These are phyloP conservation scores for Aureobasidium vineae DNA, from an alignment of 2,329 filamentous ascomycete genomes.

Conservation along the genomic window DNA sequence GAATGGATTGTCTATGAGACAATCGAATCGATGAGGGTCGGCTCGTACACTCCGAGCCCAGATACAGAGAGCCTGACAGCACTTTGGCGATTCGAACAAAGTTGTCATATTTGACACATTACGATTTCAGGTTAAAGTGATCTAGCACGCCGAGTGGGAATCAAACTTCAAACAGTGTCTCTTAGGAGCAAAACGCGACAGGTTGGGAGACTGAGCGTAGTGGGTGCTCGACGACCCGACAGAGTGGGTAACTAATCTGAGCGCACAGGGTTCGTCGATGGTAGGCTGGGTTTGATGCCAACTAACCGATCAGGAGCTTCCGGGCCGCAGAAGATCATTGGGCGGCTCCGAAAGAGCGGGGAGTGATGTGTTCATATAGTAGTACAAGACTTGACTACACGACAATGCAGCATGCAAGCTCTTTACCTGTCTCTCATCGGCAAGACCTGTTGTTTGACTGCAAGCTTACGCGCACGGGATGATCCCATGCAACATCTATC, in stretches of 20 bases:
- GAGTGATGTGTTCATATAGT: conserved; percentile 21
- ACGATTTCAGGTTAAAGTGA: neutral
- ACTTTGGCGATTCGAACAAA: neutral
- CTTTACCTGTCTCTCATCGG: conserved; percentile 21
- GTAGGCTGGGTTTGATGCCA: conserved; percentile 25
- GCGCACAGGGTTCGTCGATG: conserved; percentile 25
- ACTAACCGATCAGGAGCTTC: conserved; percentile 23
- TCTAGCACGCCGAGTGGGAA: conserved; percentile 16
- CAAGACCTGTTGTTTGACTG: conserved; percentile 21
- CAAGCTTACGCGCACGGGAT: conserved; percentile 19
- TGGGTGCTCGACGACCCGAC: conserved; percentile 22
- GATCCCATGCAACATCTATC: conserved; percentile 12
- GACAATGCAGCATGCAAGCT: conserved; percentile 26
- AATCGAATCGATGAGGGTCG: neutral
- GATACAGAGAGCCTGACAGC: conserved; percentile 10
- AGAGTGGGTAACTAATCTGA: conserved; percentile 14
- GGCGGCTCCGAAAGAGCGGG: conserved; percentile 20
- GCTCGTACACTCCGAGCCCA: neutral
- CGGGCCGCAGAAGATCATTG: conserved; percentile 26
- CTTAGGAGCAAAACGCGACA: conserved; percentile 21
- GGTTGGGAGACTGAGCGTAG: conserved; percentile 12
- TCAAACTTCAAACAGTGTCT: conserved; percentile 17
- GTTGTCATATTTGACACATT: neutral
- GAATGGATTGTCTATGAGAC: conserved; percentile 13
- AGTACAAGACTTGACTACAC: conserved; percentile 24